Conservation (phyloP, 2,329 filamentous ascomycete species). For the Colletotrichum euphorbiae region DNA sequence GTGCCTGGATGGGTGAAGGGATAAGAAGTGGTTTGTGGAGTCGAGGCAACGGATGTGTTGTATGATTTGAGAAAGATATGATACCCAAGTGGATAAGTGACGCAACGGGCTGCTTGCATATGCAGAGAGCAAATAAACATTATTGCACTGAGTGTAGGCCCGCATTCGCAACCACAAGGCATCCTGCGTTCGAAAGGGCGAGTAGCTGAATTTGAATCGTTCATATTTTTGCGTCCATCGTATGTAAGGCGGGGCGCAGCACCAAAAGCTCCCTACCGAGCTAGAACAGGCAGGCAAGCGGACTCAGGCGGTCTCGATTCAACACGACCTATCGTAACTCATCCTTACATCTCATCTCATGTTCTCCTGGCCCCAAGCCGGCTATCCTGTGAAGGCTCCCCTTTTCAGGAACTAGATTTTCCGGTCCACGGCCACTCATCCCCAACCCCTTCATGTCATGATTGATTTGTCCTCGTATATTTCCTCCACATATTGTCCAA, state of each 20-base stretch:
- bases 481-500: conserved; percentile 30
- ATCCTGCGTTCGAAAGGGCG: not conserved
- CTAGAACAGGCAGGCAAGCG: not conserved
- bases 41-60: not conserved
- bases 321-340: conserved; percentile 14
- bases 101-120: not conserved
- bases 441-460: conserved; percentile 32
- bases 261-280: not conserved
- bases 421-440: conserved; percentile 9
- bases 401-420: conserved; percentile 27
- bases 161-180: not conserved
- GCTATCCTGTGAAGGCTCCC: conserved; percentile 7
- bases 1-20: conserved; percentile 81
- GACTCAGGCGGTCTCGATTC: not conserved
- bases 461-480: conserved; percentile 29
- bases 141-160: not conserved
- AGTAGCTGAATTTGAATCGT: conserved; percentile 5
- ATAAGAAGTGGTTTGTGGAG: conserved; percentile 31
- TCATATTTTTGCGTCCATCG: conserved; percentile 14
- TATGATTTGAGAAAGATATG: conserved; percentile 9
- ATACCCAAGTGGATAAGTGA: conserved; percentile 30
- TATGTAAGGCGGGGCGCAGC: not conserved
- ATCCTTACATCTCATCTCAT: conserved; percentile 3
- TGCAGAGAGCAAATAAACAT: too few relatives aligned
- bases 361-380: conserved; percentile 7